Evolutionary conservation across 2,329 filamentous ascomycete genomes (phyloP).

Genomic region (Ascosphaera aggregata): DNA sequence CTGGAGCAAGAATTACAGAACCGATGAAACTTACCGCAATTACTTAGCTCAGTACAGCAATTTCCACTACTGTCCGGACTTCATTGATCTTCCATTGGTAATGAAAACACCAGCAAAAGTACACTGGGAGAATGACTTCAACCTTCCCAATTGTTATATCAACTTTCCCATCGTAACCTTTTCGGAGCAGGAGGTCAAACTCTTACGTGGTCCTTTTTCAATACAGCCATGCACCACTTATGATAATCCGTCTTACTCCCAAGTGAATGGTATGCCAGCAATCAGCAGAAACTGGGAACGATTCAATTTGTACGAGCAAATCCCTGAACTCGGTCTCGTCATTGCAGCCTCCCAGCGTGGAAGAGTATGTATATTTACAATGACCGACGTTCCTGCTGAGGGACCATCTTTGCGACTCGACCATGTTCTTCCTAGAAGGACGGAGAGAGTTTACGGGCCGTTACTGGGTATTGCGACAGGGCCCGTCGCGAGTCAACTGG

Average conservation of each 20-base stretch:
- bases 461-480: slow-evolving; percentile 32
- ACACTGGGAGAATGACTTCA: background rate
- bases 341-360: slow-evolving; percentile 34
- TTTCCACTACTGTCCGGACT: background rate
- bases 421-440: slow-evolving; percentile 26
- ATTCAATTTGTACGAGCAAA: slow-evolving; percentile 32
- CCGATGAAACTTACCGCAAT: background rate
- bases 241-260: slow-evolving; percentile 11
- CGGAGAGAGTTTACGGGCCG: slow-evolving; percentile 19
- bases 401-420: slow-evolving; percentile 30
- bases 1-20: background rate
- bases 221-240: slow-evolving; percentile 12
- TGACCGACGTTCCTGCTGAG: slow-evolving; percentile 19
- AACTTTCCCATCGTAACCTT: slow-evolving; percentile 21
- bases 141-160: slow-evolving; percentile 5
- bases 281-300: slow-evolving; percentile 18
- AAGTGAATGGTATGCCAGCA: slow-evolving; percentile 8
- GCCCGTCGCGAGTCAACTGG: slow-evolving; percentile 29
- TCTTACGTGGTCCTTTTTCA: slow-evolving; percentile 14
- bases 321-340: slow-evolving; percentile 35
- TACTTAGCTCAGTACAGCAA: background rate
- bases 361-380: slow-evolving; percentile 28
- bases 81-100: background rate
- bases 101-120: background rate
- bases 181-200: slow-evolving; percentile 16